Evolutionary conservation across 139 green algal species (phyloP).

Genomic region (Raphidocelis subcapitata): DNA sequence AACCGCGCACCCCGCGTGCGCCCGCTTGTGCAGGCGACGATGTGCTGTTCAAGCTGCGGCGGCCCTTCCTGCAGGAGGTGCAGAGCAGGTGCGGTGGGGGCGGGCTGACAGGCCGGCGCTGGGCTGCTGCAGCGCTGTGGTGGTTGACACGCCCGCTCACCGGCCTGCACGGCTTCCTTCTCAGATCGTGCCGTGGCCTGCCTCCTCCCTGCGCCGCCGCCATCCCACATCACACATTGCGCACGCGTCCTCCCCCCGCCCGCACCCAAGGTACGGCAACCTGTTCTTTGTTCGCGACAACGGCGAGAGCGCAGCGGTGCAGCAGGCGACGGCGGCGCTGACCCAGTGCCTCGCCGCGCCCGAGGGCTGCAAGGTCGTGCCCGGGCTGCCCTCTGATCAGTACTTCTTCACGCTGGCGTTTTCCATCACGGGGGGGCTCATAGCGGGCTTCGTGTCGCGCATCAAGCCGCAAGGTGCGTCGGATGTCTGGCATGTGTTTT

Average conservation of each 20-base stretch:
- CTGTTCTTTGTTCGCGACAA: constrained; percentile 71
- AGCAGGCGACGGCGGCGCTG: constrained; percentile 44
- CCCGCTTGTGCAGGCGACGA: constrained; percentile 40
- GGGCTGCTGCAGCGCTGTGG: no score
- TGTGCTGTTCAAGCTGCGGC: constrained; percentile 44
- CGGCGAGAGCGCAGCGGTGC: constrained; percentile 49
- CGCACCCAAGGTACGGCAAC: constrained; percentile 59
- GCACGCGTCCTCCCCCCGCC: no score
- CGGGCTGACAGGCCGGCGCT: no score
- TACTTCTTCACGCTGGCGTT: constrained; percentile 64
- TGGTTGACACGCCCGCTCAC: no score
- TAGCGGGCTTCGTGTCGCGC: constrained; percentile 51
- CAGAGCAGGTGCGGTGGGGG: constrained; percentile 23
- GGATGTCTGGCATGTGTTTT: no score
- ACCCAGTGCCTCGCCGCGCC: constrained; percentile 47
- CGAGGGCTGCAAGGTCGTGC: constrained; percentile 52
- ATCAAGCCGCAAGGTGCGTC: constrained; percentile 58
- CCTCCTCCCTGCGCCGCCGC: no score
- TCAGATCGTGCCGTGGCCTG: no score
- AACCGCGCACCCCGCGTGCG: no score
- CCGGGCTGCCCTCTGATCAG: constrained; percentile 65
- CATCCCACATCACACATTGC: no score
- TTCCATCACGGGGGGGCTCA: constrained; percentile 58
- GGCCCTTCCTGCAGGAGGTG: constrained; percentile 72
- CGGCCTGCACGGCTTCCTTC: no score